phyloP scores from a whole-genome alignment of 768 basidiomycete species.

The Phylloporus sp. region DNA sequence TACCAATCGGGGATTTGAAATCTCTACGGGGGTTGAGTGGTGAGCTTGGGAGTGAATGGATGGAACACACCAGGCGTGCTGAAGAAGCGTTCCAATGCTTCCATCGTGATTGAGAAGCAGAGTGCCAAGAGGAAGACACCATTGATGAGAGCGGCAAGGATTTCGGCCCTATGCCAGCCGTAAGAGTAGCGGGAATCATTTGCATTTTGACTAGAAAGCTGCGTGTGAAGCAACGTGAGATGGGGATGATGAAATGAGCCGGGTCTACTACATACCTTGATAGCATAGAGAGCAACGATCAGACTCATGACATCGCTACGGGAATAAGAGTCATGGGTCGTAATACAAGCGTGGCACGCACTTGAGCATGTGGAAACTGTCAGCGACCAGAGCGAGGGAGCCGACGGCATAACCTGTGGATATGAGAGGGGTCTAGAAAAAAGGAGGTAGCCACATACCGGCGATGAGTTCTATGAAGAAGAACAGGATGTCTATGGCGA shows the following conservation, averaged over 20 bases:
- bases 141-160: constrained; percentile 91
- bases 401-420: constrained; percentile 87
- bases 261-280: constrained; percentile 49
- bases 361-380: constrained; percentile 99
- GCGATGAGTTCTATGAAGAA: constrained; percentile 83
- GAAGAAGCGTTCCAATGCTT: constrained; percentile 90
- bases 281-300: constrained; percentile 91
- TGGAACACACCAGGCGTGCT: constrained; percentile 58
- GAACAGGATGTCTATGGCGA: constrained; percentile 82
- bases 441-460: constrained; percentile 42
- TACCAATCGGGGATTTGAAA: constrained; percentile 82
- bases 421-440: constrained; percentile 8
- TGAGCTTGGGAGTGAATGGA: not conserved
- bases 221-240: constrained; percentile 6
- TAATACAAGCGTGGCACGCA: constrained; percentile 34
- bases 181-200: constrained; percentile 84
- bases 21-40: constrained; percentile 48
- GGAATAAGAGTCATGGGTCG: constrained; percentile 9
- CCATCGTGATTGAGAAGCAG: constrained; percentile 92
- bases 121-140: constrained; percentile 96
- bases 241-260: constrained; percentile 7
- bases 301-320: constrained; percentile 94
- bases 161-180: constrained; percentile 99
- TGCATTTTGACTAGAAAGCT: constrained; percentile 63
- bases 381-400: constrained; percentile 91